Base-by-base conservation (phyloP, 257 asterid genomes). In the Lavandula angustifolia region DNA sequence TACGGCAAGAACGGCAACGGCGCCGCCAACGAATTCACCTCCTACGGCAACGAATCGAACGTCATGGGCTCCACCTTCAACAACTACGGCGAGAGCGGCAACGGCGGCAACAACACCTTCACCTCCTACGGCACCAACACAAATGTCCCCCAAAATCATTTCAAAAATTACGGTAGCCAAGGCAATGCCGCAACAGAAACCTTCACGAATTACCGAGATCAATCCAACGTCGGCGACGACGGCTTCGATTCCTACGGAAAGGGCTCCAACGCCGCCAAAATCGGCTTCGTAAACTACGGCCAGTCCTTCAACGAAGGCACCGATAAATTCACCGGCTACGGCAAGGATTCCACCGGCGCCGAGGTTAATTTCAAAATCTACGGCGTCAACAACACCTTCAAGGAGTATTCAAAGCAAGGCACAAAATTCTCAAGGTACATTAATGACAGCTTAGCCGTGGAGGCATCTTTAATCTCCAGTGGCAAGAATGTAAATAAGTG, bases 161-260 rank as follows among this genome's bases (percentile, higher is more conserved):
- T 92, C 89, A 72, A 11, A 14, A 85, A 55, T 13, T 89, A 89
- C 75, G 95, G 84, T 11, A 46, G 77, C 1, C 77, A 71, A 0
- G 95, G 89, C 5, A 92, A 83, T 69, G 85, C 75, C 3, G 87
- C 86, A 1, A 46, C 74, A 0, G 96, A 89, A 34, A 80, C 73
- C 0, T 89, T 92, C 82, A 67, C 37, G 4, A 77, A n/a, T 37
- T 92, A 92, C 69, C 80, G 98, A 44, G 92, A 87, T 31, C 82
- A 84, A 35, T 49, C 96, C 44, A 92, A 89, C 31, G 95, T 89
- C 6, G 97, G 97, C 1, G 95, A 82, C 75, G 98, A 92, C 73
- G 59, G 60, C 1, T 92, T 92, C 69, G 62, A 75, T 3, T 83
- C 88, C 11, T 92, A 92, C 59, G 84, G 74, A 14, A 87, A 83